A percentile compares a stretch with the other conserved stretches of the same genome.
Evolutionary conservation across 2,329 filamentous ascomycete species (phyloP).

Genomic region (Chaetomiaceae sp.): DNA sequence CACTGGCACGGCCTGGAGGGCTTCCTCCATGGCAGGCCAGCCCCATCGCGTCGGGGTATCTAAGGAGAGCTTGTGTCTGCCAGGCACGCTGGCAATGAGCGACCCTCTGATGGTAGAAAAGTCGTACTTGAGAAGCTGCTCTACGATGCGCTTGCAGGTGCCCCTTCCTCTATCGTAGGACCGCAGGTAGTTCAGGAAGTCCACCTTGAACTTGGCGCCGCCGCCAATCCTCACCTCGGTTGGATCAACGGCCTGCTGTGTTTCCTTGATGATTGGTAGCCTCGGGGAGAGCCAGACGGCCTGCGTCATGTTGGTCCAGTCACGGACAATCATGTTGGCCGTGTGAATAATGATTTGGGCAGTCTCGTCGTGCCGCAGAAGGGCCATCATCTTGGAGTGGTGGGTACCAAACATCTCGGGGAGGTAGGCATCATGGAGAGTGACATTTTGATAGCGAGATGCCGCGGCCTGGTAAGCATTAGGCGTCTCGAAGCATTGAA

Average conservation of each 20-base stretch:
- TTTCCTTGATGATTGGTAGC: slow-evolving; percentile 46
- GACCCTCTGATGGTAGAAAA: slow-evolving; percentile 64
- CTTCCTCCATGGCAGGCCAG: slow-evolving; percentile 61
- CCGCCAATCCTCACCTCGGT: slow-evolving; percentile 42
- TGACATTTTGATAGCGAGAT: slow-evolving; percentile 57
- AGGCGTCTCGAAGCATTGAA: neutral
- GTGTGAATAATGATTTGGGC: slow-evolving; percentile 82
- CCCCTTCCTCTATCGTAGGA: slow-evolving; percentile 56
- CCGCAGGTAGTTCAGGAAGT: slow-evolving; percentile 65
- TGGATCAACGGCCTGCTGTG: slow-evolving; percentile 5
- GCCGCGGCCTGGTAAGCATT: slow-evolving; percentile 50
- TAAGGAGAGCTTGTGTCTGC: slow-evolving; percentile 49
- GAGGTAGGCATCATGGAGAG: slow-evolving; percentile 68
- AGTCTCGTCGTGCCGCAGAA: slow-evolving; percentile 68
- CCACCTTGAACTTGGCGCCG: slow-evolving; percentile 66
- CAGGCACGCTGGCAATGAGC: slow-evolving; percentile 73
- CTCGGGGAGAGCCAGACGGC: slow-evolving; percentile 72
- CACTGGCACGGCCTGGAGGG: slow-evolving; percentile 50
- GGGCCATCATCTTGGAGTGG: slow-evolving; percentile 79
- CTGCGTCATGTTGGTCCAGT: slow-evolving; percentile 87
- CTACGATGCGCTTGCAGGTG: slow-evolving; percentile 49
- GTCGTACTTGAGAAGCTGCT: slow-evolving; percentile 56
- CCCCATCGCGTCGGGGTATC: slow-evolving; percentile 60
- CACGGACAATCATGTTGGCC: slow-evolving; percentile 81
- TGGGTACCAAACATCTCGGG: slow-evolving; percentile 83